These are phyloP conservation scores for Jaapia argillacea DNA, from an alignment of 768 basidiomycete species.

Conservation along the genomic window DNA sequence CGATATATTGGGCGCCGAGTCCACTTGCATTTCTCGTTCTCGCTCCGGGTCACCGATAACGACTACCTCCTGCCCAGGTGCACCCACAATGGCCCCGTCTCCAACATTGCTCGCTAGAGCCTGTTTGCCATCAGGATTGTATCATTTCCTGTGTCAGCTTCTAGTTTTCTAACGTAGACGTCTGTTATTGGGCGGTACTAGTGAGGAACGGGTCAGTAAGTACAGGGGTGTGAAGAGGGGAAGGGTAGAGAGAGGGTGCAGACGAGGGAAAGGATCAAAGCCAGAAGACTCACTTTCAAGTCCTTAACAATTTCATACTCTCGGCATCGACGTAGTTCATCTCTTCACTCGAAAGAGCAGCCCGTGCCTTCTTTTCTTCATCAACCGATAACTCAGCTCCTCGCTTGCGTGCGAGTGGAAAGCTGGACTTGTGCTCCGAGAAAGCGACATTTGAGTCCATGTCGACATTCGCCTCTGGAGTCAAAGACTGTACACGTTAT, in stretches of 20 bases:
- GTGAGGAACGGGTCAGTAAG: neutral
- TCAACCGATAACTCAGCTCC: constrained; percentile 35
- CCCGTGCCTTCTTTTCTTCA: constrained; percentile 44
- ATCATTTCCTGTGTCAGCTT: constrained; percentile 22
- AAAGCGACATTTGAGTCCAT: constrained; percentile 88
- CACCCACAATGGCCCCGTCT: no score
- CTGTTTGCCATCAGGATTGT: no score
- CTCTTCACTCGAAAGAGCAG: constrained; percentile 43
- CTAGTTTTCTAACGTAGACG: constrained; percentile 46
- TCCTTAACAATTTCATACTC: constrained; percentile 50
- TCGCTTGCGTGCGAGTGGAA: constrained; percentile 11
- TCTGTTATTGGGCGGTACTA: constrained; percentile 63
- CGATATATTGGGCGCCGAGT: neutral
- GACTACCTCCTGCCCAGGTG: constrained; percentile 19
- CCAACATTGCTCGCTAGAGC: no score
- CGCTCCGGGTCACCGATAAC: constrained; percentile 32
- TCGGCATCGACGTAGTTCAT: constrained; percentile 58
- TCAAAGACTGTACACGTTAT: constrained; percentile 59
- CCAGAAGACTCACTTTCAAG: constrained; percentile 47
- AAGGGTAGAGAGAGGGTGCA: neutral
- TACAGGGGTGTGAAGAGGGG: no score
- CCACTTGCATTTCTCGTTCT: constrained; percentile 6
- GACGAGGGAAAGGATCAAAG: neutral
- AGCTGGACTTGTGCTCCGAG: constrained; percentile 63
- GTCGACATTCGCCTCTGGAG: constrained; percentile 66